Evolutionary conservation across 495 filamentous ascomycete genomes (phyloP).

Genomic region (Penicillium riverlandense): DNA sequence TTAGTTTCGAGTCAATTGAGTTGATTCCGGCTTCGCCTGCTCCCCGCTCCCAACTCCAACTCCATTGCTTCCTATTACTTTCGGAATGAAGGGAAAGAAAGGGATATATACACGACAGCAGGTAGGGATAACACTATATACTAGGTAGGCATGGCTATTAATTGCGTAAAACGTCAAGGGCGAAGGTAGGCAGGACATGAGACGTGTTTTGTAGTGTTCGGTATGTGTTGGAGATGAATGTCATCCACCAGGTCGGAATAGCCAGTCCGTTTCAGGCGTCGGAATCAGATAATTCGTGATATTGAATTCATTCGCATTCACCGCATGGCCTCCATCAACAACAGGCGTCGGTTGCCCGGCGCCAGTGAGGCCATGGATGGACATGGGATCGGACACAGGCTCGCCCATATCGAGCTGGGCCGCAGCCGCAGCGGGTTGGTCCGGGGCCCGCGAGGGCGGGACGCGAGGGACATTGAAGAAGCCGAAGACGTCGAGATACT

Average conservation of each 20-base stretch:
- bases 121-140: too few species aligned
- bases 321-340: constrained; percentile 13
- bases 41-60: too few species aligned
- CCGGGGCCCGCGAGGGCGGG: constrained; percentile 34
- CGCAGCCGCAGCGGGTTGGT: constrained; percentile 4
- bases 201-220: not conserved
- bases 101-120: too few species aligned
- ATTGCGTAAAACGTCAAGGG: too few species aligned
- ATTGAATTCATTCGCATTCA: constrained; percentile 38
- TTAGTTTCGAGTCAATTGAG: too few species aligned
- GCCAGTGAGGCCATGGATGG: constrained; percentile 33
- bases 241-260: constrained; percentile 32
- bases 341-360: constrained; percentile 9
- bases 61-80: too few species aligned
- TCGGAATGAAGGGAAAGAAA: too few species aligned
- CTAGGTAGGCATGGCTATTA: too few species aligned
- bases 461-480: constrained; percentile 86
- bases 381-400: constrained; percentile 33
- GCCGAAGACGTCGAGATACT: constrained; percentile 89
- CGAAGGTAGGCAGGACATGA: too few species aligned
- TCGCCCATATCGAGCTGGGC: constrained; percentile 23
- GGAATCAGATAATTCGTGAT: constrained; percentile 43
- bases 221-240: not conserved
- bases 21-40: too few species aligned
- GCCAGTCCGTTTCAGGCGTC: constrained; percentile 41